Base-by-base conservation (phyloP, 2,329 filamentous ascomycete species). In the Moelleriella libera region DNA sequence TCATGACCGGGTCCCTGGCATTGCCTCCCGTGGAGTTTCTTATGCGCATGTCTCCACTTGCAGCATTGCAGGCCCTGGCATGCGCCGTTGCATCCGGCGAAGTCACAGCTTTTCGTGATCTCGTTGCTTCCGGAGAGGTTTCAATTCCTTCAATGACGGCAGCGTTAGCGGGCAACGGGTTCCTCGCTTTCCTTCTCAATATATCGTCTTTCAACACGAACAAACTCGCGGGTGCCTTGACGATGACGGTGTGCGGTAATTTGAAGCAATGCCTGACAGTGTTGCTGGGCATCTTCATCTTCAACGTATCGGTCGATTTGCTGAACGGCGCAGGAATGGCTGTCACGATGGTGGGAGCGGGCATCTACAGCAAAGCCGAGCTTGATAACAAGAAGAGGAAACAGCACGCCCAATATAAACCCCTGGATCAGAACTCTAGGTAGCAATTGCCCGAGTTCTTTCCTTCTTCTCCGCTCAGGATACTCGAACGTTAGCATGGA, bases 11-110 rank as follows among this genome's bases (percentile, higher is more conserved):
- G 32, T 68, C 70, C 4, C 68, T 81, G 30, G 68, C 71, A 21
- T 69, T 81, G 4, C 71, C 74, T 1, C 71, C 76, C 2, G 66
- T 80, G 51, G 78, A 82, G 56, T 69, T 80, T 14, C 69, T 81
- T n/a, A 68, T 77, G 55, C 71, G 76, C 59, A 76, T 81, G 74
- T 78, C 75, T 10, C 78, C 77, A 1, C 67, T 82, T 7, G 78
- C 78, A 9, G 74, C 70, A 40, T 55, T 72, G 39, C 76, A 80
- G 60, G 74, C 74, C 12, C 54, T 78, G 43, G 56, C 70, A 41
- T 77, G 71, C 59, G 72, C 75, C 21, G 63, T 65, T 47, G 62
- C 69, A 31, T 71, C 68, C 12, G 76, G 76, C 49, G 78, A 82
- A 59, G 60, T 76, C 9, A 52, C 59, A 31, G 61, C 58, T 31